phyloP scores from a whole-genome alignment of 805 yeast genomes.

The Nematodospora valgi region DNA sequence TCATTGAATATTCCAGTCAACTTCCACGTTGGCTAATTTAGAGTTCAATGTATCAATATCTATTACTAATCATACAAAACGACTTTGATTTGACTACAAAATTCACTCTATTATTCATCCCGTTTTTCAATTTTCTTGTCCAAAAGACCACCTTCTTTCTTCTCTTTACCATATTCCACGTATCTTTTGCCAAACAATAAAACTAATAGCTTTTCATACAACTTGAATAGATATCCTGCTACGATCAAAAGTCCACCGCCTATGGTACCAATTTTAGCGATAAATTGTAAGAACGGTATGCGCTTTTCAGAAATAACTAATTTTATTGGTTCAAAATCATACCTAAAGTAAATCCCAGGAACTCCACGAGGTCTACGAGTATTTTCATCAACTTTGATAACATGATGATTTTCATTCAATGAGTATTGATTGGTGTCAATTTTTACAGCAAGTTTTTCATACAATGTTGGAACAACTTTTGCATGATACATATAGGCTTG shows the following conservation, averaged over 20 bases:
- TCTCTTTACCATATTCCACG: conserved; percentile 48
- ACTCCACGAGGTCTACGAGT: conserved; percentile 21
- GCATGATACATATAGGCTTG: conserved; percentile 63
- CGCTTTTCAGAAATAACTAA: conserved; percentile 68
- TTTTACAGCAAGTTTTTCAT: conserved; percentile 63
- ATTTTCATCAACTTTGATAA: conserved; percentile 7
- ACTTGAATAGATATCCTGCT: conserved; percentile 61
- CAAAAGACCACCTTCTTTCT: conserved; percentile 31
- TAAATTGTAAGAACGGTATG: conserved; percentile 72
- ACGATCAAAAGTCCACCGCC: conserved; percentile 76
- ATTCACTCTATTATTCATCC: neutral
- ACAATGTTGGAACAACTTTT: conserved; percentile 81
- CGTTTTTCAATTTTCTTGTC: conserved; percentile 8
- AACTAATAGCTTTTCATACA: conserved; percentile 51
- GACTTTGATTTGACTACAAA: neutral
- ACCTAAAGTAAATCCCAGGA: conserved; percentile 82
- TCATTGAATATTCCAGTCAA: too few relatives aligned
- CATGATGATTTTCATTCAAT: conserved; percentile 48
- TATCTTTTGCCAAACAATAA: conserved; percentile 57
- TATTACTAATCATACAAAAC: too few relatives aligned
- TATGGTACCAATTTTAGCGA: conserved; percentile 75
- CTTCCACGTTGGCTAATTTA: too few relatives aligned
- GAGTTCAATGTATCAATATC: too few relatives aligned
- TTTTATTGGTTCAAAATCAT: conserved; percentile 85
- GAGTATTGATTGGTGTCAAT: conserved; percentile 88